Evolutionary conservation across 2,329 filamentous ascomycete genomes (phyloP), one percentile per base, ranked within the genome.

Genomic region (Nigrospora oryzae): DNA sequence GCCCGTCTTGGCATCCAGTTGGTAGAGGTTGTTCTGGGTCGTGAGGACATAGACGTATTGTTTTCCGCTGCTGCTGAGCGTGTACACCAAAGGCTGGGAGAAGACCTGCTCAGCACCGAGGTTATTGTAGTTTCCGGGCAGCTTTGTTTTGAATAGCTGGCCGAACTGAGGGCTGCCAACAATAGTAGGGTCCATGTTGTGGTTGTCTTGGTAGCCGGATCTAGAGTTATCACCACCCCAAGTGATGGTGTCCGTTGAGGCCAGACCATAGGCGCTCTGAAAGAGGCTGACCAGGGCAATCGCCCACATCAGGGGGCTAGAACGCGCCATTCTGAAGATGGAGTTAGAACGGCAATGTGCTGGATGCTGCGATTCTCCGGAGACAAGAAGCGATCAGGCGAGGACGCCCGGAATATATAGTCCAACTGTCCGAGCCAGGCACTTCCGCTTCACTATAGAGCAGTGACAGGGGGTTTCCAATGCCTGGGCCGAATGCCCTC

Each of bases 151-250:
- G 63, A 77, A 81, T 8, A 80, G 59, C 47, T 77, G 71, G 16
- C 69, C 73, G 50, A 81, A 82, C 42, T 74, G 67, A 3, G 70
- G 59, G 45, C 73, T 76, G 36, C 65, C 69, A 2, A 83, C 75
- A 10, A 81, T 63, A 13, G 71, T 66, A 1, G 79, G 79, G 53
- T 82, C 76, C 71, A 83, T 75, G 59, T 82, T 82, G 56, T 83
- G 78, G 54, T 78, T 81, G 16, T 64, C 68, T 56, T 75, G 71
- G 55, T 79, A 79, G 28, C 75, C 74, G 12, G 68, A 56, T 42
- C 75, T 62, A 11, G 71, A 67, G 54, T 76, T 77, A 52, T 77
- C 74, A 48, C 76, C 76, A 51, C 75, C 74, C 73, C 75, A 79
- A 28, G 76, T 80, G 49, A 79, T 78, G 46, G 75, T 77, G 48